Evolutionary conservation across 805 yeast species (phyloP), one percentile per base, ranked within the genome.

Genomic region (Monosporozyma solicola): DNA sequence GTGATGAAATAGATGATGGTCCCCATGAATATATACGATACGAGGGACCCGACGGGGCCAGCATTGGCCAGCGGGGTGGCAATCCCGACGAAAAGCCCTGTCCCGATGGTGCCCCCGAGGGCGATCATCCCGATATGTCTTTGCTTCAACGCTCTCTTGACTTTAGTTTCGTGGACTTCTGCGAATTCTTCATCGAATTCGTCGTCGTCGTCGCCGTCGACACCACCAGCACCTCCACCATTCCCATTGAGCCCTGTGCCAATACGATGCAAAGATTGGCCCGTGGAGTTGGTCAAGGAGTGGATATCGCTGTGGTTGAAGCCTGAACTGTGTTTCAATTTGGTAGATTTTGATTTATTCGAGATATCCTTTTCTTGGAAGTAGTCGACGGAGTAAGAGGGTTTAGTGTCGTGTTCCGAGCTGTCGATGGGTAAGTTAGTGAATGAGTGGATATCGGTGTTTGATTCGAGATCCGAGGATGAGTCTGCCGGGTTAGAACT

Each of bases 31-130:
- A 80, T 55, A 60, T 80, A 83, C 1, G 87, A 76, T 49, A 84
- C 80, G 31, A 84, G 69, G 2, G 84, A 67, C 44, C 80, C 78
- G 2, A 78, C 88, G 2, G 89, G 88, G 37, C 89, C 89, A 6
- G 85, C 75, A n/a, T 66, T 60, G 1, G 72, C 60, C 41, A 83
- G 66, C 1, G 85, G 80, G 11, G 74, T 63, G n/a, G 82, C 74
- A 50, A 83, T 80, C 59, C 84, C 81, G 47, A 83, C 78, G 68
- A 83, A 82, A 47, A 83, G 71, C 63, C 87, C 87, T 0, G 87
- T 83, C 59, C 87, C 88, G 58, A 84, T 83, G 39, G 87, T 81
- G 55, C 88, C 88, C 55, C 88, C 89, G 27, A 83, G 71, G 48
- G 87, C 86, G 61, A 83, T 80, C 87, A 84, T 82, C 32, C 84